Evolutionary conservation across 805 yeast species (phyloP).

Genomic region (Teunomyces funiuensis): DNA sequence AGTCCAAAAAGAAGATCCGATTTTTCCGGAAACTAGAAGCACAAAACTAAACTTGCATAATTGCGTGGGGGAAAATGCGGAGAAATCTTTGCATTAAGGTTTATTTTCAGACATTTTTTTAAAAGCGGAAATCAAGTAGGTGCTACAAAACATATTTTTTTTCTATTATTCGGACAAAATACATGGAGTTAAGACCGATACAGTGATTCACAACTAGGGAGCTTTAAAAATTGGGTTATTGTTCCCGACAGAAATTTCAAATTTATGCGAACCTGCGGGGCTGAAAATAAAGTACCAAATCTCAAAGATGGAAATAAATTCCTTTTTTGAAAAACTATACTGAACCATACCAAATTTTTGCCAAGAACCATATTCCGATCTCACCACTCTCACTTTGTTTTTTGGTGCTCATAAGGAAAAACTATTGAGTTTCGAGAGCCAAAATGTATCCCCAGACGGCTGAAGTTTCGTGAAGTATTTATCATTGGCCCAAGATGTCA

Average conservation of each 20-base stretch:
- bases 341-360: no score
- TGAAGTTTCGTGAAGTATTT: slow-evolving; percentile 2
- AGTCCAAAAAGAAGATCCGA: not conserved
- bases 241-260: no score
- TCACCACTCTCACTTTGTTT: no score
- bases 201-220: no score
- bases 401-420: not conserved
- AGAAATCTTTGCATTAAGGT: not conserved
- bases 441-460: slow-evolving; percentile 1
- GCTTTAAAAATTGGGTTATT: no score
- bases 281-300: no score
- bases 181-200: no score
- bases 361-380: no score
- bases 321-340: no score
- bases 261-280: no score
- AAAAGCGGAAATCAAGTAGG: not conserved
- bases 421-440: not conserved
- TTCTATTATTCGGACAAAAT: not conserved
- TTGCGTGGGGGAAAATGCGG: not conserved
- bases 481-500: no score
- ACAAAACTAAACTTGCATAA: not conserved
- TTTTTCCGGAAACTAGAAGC: not conserved
- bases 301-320: no score
- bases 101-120: not conserved
- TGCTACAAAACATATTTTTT: not conserved